phyloP scores from a whole-genome alignment of 2,329 filamentous ascomycete genomes.

The Didymosphaeria variabile region DNA sequence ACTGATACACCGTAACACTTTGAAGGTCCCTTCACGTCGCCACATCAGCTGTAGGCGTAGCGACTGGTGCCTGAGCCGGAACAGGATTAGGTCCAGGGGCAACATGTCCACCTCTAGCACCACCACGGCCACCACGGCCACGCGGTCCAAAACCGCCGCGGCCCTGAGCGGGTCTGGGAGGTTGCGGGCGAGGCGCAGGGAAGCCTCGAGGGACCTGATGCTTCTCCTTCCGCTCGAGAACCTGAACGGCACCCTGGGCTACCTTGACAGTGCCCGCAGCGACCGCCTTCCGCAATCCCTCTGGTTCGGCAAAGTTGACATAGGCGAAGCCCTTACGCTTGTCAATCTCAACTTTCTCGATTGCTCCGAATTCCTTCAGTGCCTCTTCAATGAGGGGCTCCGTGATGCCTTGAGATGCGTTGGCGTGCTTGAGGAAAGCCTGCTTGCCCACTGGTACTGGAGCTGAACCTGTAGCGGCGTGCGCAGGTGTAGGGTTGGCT shows the following conservation, averaged over 20 bases:
- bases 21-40: conserved; percentile 16
- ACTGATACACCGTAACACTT: background rate
- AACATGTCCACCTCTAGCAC: conserved; percentile 40
- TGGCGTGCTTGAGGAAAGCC: conserved; percentile 66
- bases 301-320: conserved; percentile 81
- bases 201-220: conserved; percentile 32
- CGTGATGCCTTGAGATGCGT: conserved; percentile 90
- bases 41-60: conserved; percentile 19
- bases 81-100: conserved; percentile 16
- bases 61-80: background rate
- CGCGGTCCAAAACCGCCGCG: conserved; percentile 45
- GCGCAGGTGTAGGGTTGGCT: conserved; percentile 25
- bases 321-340: conserved; percentile 95
- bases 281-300: conserved; percentile 79
- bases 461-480: conserved; percentile 26
- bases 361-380: conserved; percentile 75
- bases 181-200: conserved; percentile 40
- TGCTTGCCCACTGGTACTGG: conserved; percentile 59
- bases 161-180: conserved; percentile 24
- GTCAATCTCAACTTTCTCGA: conserved; percentile 88
- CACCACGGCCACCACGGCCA: conserved; percentile 46
- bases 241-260: conserved; percentile 85
- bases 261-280: conserved; percentile 82
- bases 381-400: conserved; percentile 79
- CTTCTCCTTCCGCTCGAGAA: conserved; percentile 79